Conservation (phyloP, 345 rosid genomes). For the Garcia nutans region DNA sequence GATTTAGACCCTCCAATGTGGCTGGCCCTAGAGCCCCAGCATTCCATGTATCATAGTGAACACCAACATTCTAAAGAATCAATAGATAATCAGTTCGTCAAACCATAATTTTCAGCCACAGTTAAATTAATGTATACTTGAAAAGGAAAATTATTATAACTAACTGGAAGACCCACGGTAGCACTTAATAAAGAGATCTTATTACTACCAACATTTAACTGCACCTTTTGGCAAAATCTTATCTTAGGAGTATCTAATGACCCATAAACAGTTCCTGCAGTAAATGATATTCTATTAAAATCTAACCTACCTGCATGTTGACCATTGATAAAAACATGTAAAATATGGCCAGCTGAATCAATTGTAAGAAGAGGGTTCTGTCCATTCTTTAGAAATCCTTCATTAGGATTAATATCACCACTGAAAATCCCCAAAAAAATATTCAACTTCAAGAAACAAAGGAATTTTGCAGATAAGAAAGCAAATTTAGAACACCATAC, state of each 20-base stretch:
- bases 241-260: slow-evolving; percentile 21
- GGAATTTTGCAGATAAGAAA: too few relatives aligned
- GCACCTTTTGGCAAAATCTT: slow-evolving; percentile 26
- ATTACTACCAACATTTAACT: slow-evolving; percentile 33
- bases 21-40: slow-evolving; percentile 33
- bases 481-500: too few relatives aligned
- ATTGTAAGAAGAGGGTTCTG: slow-evolving; percentile 50
- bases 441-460: too few relatives aligned
- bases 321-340: slow-evolving; percentile 34
- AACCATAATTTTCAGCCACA: neutral
- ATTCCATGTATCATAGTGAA: slow-evolving; percentile 30
- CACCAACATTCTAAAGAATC: slow-evolving; percentile 27
- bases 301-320: slow-evolving; percentile 21
- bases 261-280: slow-evolving; percentile 28
- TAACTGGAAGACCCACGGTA: slow-evolving; percentile 39
- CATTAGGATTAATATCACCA: slow-evolving; percentile 41
- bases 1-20: slow-evolving; percentile 27
- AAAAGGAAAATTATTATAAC: neutral
- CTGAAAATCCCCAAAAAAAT: too few relatives aligned
- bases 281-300: too few relatives aligned
- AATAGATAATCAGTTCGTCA: neutral
- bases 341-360: slow-evolving; percentile 33
- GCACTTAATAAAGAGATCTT: slow-evolving; percentile 39
- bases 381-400: slow-evolving; percentile 65
- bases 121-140: neutral